A percentile compares a stretch with the other conserved stretches of the same genome.
phyloP scores from a whole-genome alignment of 164 flowering plant species.

The Echeveria elegans region DNA sequence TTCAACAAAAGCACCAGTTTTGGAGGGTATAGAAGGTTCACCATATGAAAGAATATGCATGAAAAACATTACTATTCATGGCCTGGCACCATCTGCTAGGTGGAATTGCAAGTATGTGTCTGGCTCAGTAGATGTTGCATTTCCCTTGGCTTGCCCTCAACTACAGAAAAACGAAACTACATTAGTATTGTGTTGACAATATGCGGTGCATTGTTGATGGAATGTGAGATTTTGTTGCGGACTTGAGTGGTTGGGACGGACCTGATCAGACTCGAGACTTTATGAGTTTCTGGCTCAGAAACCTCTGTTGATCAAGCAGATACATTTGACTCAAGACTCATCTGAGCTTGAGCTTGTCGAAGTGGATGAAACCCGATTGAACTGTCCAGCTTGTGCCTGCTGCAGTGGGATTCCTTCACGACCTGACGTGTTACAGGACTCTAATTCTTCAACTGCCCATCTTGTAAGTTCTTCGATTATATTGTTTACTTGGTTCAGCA shows the following conservation, averaged over 20 bases:
- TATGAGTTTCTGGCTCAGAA: background rate
- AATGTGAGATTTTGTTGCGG: background rate
- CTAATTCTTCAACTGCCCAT: background rate
- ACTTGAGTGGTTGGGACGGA: background rate
- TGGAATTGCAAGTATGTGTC: constrained; percentile 78
- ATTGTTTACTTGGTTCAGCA: background rate
- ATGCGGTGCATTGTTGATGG: background rate
- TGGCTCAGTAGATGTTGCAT: constrained; percentile 47
- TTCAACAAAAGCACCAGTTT: constrained; percentile 54
- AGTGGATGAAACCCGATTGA: background rate
- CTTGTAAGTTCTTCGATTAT: background rate
- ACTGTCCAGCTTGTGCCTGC: background rate
- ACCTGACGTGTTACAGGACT: background rate
- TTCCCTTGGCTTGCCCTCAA: constrained; percentile 64
- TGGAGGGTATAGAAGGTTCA: constrained; percentile 56
- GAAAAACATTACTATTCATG: constrained; percentile 52
- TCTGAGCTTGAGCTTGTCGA: background rate
- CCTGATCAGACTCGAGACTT: background rate
- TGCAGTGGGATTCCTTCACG: background rate
- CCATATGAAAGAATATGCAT: constrained; percentile 66
- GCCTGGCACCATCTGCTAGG: constrained; percentile 31
- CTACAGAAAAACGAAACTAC: constrained; percentile 35
- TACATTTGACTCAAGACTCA: background rate
- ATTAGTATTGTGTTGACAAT: constrained; percentile 7
- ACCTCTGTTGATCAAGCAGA: background rate